Evolutionary conservation across 2,329 filamentous ascomycete species (phyloP).

Genomic region (Fusarium euwallaceae): DNA sequence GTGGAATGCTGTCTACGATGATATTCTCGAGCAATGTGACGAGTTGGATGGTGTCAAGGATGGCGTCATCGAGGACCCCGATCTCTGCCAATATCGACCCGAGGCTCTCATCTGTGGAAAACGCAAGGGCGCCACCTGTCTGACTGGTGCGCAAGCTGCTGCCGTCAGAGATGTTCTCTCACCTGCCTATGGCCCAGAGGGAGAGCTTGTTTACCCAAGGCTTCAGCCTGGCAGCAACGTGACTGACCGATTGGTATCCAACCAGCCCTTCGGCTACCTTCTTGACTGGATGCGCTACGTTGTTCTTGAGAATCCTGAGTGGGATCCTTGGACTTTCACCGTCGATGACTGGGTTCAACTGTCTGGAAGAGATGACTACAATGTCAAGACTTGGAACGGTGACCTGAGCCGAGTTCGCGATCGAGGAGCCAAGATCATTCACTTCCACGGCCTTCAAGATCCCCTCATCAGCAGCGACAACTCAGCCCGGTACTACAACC

Average conservation of each 20-base stretch:
- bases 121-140: background rate
- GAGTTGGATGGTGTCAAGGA: conserved; percentile 62
- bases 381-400: conserved; percentile 54
- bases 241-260: conserved; percentile 43
- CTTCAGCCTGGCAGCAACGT: conserved; percentile 63
- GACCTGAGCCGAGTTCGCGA: conserved; percentile 54
- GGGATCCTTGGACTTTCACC: conserved; percentile 44
- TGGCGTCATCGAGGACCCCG: conserved; percentile 63
- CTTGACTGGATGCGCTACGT: conserved; percentile 54
- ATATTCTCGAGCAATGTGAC: conserved; percentile 65
- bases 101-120: conserved; percentile 53
- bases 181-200: conserved; percentile 45
- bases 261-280: conserved; percentile 2
- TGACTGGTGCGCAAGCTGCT: conserved; percentile 6
- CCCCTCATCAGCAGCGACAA: conserved; percentile 30
- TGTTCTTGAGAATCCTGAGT: conserved; percentile 54
- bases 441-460: conserved; percentile 57
- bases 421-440: conserved; percentile 57
- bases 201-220: conserved; percentile 56
- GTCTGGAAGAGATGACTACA: conserved; percentile 55
- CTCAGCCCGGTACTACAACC: conserved; percentile 41
- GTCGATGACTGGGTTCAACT: conserved; percentile 32
- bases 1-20: conserved; percentile 58
- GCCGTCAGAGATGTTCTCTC: conserved; percentile 45
- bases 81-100: conserved; percentile 60